phyloP scores from a whole-genome alignment of 495 filamentous ascomycete genomes.

The Penicillium simplicissimum region DNA sequence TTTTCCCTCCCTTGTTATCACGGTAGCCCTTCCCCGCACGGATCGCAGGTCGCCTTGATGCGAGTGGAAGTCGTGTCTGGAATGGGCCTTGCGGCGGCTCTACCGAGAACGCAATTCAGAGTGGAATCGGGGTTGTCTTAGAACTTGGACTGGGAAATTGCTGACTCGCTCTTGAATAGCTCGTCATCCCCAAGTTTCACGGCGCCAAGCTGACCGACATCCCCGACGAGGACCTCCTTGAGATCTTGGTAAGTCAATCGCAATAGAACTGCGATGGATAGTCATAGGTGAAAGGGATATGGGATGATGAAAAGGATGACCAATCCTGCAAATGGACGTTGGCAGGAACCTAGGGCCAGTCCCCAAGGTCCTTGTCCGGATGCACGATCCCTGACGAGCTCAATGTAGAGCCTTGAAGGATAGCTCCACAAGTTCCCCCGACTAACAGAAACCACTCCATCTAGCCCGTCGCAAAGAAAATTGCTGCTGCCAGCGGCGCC shows the following conservation, averaged over 20 bases:
- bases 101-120: not conserved
- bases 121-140: not conserved
- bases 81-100: not conserved
- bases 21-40: slow-evolving; percentile 27
- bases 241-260: slow-evolving; percentile 69
- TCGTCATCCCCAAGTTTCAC: slow-evolving; percentile 96
- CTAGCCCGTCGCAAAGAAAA: slow-evolving; percentile 83
- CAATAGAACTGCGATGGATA: not conserved
- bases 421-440: not conserved
- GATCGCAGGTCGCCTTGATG: not conserved
- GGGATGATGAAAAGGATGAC: not conserved
- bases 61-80: not conserved
- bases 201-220: slow-evolving; percentile 91
- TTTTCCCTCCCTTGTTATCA: not conserved
- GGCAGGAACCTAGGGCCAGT: not conserved
- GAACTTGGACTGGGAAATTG: not conserved
- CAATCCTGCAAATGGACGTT: not conserved
- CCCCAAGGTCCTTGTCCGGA: slow-evolving; percentile 25
- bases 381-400: not conserved
- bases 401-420: not conserved
- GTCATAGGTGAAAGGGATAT: not conserved
- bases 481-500: slow-evolving; percentile 75
- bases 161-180: slow-evolving; percentile 49
- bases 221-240: slow-evolving; percentile 81
- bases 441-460: slow-evolving; percentile 10